Conservation (phyloP, 192 early-diverging fungal genomes). For the Irineochytrium annulatum region DNA sequence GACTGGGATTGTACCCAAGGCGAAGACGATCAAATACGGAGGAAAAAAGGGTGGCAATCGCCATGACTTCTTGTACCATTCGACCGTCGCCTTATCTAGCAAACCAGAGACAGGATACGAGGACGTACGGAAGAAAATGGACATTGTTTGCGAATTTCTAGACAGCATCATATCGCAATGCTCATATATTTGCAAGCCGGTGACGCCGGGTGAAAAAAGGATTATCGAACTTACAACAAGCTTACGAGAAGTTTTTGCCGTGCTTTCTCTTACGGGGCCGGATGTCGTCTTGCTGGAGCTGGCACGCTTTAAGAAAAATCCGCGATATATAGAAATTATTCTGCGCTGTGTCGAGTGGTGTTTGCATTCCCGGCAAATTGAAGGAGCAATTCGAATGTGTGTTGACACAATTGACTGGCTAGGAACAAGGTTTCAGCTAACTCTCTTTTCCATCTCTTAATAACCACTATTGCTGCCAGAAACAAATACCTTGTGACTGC, state of each 20-base stretch:
- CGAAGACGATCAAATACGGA: slow-evolving; percentile 16
- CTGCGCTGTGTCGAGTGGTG: slow-evolving; percentile 28
- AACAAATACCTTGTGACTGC: slow-evolving; percentile 25
- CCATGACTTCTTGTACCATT: slow-evolving; percentile 33
- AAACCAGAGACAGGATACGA: slow-evolving; percentile 18
- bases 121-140: slow-evolving; percentile 10
- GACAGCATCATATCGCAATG: slow-evolving; percentile 18
- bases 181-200: slow-evolving; percentile 2
- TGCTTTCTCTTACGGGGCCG: slow-evolving; percentile 19
- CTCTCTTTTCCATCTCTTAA: too few species aligned
- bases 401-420: slow-evolving; percentile 40
- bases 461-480: too few species aligned
- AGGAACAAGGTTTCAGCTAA: too few species aligned
- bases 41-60: slow-evolving; percentile 11
- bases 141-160: slow-evolving; percentile 30
- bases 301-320: slow-evolving; percentile 41
- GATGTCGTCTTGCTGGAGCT: slow-evolving; percentile 38
- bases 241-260: slow-evolving; percentile 32
- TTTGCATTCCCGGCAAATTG: slow-evolving; percentile 15
- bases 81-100: slow-evolving; percentile 15
- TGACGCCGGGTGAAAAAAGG: slow-evolving; percentile 9
- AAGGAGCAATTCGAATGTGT: slow-evolving; percentile 24
- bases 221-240: slow-evolving; percentile 19
- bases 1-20: slow-evolving; percentile 27
- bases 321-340: slow-evolving; percentile 45